phyloP scores from a whole-genome alignment of 805 yeast genomes.

The Yarrowia sp. region DNA sequence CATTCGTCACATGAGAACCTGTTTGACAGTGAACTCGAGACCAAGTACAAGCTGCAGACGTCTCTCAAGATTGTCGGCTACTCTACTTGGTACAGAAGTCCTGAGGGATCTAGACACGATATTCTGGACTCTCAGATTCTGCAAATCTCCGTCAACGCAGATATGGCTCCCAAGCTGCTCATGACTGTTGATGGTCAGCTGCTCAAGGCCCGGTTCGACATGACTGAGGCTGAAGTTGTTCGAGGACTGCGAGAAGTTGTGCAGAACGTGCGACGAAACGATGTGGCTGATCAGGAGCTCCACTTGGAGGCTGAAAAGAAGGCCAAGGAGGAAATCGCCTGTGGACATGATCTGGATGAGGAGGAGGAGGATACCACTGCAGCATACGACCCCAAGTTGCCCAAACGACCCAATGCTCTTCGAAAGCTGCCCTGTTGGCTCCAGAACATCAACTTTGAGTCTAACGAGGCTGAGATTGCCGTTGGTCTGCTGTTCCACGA shows the following conservation, averaged over 20 bases:
- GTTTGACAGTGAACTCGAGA: background rate
- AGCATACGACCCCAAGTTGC: background rate
- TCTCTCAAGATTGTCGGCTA: conserved; percentile 33
- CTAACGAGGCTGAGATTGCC: conserved; percentile 34
- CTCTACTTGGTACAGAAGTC: conserved; percentile 38
- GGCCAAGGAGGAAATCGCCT: conserved; percentile 12
- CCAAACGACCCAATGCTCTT: conserved; percentile 16
- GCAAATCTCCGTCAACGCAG: conserved; percentile 32
- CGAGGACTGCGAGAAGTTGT: conserved; percentile 35
- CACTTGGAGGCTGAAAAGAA: background rate
- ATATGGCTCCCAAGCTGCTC: conserved; percentile 36
- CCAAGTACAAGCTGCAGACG: conserved; percentile 33
- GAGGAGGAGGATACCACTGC: background rate
- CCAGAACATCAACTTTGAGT: conserved; percentile 34
- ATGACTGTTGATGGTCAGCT: conserved; percentile 35
- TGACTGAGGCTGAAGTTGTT: conserved; percentile 39
- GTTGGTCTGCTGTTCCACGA: conserved; percentile 29
- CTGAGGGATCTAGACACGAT: conserved; percentile 34
- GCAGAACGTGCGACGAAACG: conserved; percentile 17
- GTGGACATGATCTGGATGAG: background rate
- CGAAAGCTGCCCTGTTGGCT: conserved; percentile 36
- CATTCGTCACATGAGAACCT: conserved; percentile 32
- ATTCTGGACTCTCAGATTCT: conserved; percentile 34
- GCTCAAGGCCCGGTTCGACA: conserved; percentile 34
- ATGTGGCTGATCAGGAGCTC: background rate